Base-by-base conservation (phyloP, 805 yeast genomes). In the Metschnikowia kunwiensis region DNA sequence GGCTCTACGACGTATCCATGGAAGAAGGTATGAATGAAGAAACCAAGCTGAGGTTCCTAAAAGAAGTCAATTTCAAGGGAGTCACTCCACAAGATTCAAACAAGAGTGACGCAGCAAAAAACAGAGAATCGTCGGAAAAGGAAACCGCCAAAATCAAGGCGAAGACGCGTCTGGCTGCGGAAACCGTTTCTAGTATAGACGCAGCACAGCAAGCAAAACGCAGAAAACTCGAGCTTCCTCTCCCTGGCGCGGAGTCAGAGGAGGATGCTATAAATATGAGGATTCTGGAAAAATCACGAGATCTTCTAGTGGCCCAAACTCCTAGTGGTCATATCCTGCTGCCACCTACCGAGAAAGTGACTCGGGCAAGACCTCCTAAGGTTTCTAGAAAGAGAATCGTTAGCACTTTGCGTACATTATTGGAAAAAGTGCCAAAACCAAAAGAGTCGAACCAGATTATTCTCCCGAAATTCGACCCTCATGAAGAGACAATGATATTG, bases 1-100 rank as follows among this genome's bases (percentile, higher is more conserved):
- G 96, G 0, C 59, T 76, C 14, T 85, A 81, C 54, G 89, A 84
- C 50, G 77, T 80, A 0, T 50, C 67, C 0, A 76, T 72, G n/a
- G 97, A 89, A 54, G 59, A 60, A 10, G 49, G 48, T 10, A 43
- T 46, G 3, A 77, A 80, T 40, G 52, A 51, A 2, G 40, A 40
- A 6, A 71, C 65, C 1, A 57, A 66, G 27, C 42, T 41, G 1
- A 57, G 53, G 13, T 84, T 77, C 57, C 74, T 70, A 36, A 55
- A 50, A 5, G 48, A 53, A 5, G 77, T 79, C 0, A 58, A 65
- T 2, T 54, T 54, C 12, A 53, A 57, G 15, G 86, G 86, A 5
- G 49, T 77, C 6, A 51, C 59, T 16, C 60, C 70, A 24, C 55
- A 61, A 32, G 69, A 65, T 19, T 56, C 54, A 14, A 58, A 56